These are phyloP conservation scores for Barnettozyma pratensis DNA, from an alignment of 805 yeast species.

Conservation along the genomic window DNA sequence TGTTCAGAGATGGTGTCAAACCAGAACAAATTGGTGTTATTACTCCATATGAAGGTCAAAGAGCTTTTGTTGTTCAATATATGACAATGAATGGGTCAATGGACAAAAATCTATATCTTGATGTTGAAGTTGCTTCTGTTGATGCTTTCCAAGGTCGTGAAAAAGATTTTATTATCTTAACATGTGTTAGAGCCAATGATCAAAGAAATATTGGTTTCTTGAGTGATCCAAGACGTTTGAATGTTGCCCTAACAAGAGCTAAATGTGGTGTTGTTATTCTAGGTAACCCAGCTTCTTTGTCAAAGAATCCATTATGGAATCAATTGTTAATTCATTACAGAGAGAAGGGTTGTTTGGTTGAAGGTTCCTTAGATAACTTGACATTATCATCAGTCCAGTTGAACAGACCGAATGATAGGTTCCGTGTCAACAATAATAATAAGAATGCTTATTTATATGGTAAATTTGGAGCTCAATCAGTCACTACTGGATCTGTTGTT, in stretches of 20 bases:
- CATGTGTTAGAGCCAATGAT: constrained; percentile 80
- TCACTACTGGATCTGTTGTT: constrained; percentile 16
- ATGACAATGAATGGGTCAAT: constrained; percentile 68
- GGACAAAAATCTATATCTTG: constrained; percentile 58
- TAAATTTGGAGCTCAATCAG: constrained; percentile 11
- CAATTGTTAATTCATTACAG: constrained; percentile 71
- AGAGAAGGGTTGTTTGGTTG: constrained; percentile 83
- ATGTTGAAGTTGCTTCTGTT: constrained; percentile 88
- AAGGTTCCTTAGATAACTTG: constrained; percentile 78
- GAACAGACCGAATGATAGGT: constrained; percentile 23
- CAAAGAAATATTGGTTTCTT: constrained; percentile 75
- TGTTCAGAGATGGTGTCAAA: constrained; percentile 70
- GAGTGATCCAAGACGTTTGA: constrained; percentile 78
- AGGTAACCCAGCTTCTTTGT: constrained; percentile 79
- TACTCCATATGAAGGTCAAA: constrained; percentile 93
- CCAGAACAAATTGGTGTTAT: constrained; percentile 87
- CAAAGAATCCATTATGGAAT: constrained; percentile 72
- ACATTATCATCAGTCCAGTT: constrained; percentile 65
- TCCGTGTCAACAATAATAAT: constrained; percentile 9
- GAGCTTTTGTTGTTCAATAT: constrained; percentile 74
- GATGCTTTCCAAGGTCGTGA: constrained; percentile 94
- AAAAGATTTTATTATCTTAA: constrained; percentile 71
- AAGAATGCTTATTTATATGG: background rate
- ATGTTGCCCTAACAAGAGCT: constrained; percentile 88
- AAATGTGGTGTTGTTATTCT: constrained; percentile 73